Base-by-base conservation (phyloP, 75 land plant species). In the Gnetum montanum region DNA sequence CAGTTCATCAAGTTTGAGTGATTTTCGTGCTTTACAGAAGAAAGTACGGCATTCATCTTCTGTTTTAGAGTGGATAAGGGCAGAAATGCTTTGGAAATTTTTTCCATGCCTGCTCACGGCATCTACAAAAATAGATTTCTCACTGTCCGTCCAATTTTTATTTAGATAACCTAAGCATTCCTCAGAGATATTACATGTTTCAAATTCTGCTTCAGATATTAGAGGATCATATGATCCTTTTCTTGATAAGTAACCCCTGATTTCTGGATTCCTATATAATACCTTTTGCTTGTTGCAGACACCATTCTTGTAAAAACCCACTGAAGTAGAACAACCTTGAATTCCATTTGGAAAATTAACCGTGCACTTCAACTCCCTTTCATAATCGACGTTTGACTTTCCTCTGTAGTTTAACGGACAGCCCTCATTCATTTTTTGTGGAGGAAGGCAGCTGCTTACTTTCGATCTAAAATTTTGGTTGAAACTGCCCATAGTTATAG, bases 1-100 rank as follows among this genome's bases (percentile, higher is more conserved):
- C 49, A 50, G 16, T 15, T 41, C 13, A 74, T 78, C 81, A 24
- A 83, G 60, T 3, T 75, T 69, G 46, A 93, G 75, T 45, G 82
- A 74, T 55, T 84, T 93, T 7, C 94, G 74, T 24, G 82, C 68
- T 75, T 93, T 93, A 61, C 98, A 84, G 64, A 76, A 93, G 64
- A 79, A 93, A 2, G 84, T 67, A 57, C 77, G 88, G 65, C 98
- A 93, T 51, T 93, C 89, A 54, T 74, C 80, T 45, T 66, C 67
- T 34, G 79, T 41, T 41, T 18, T 41, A 15, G 98, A 68, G 44
- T 79, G 53, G 3, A 88, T 63, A 58, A 72, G 56, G 26, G 46
- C 27, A 47, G 98, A 74, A 8, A 93, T 84, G 69, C 50, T 72
- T 1, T 46, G 26, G 65, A 93, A 93, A 51, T 93, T 84, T 62